Evolutionary conservation across 2,329 filamentous ascomycete genomes (phyloP).

Genomic region (Pyrenochaeta sp.): DNA sequence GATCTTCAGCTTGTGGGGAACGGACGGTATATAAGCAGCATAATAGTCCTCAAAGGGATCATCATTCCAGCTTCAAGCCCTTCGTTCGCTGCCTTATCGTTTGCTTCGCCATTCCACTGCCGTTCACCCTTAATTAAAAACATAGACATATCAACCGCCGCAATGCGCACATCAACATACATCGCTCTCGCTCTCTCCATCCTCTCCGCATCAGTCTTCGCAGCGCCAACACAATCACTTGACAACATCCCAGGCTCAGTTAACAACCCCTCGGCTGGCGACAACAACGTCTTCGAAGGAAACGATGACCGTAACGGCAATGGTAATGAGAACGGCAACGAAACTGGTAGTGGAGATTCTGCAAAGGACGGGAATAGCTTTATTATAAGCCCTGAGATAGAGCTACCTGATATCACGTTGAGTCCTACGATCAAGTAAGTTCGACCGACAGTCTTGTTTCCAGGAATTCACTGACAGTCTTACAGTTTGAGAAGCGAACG

Average conservation of each 20-base stretch:
- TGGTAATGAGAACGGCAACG: not conserved
- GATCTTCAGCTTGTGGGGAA: no score
- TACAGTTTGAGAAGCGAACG: not conserved
- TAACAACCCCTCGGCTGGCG: not conserved
- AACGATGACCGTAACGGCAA: not conserved
- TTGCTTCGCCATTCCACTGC: not conserved
- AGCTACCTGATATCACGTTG: not conserved
- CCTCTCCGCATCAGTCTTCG: slow-evolving; percentile 23
- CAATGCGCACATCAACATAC: slow-evolving; percentile 22
- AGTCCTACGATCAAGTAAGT: not conserved
- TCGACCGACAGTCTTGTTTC: not conserved
- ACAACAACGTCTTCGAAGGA: not conserved
- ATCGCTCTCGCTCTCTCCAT: slow-evolving; percentile 21
- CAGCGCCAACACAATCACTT: slow-evolving; percentile 24
- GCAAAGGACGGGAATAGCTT: not conserved
- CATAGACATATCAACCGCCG: slow-evolving; percentile 1
- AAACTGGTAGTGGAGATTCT: no score
- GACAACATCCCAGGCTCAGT: slow-evolving; percentile 13
- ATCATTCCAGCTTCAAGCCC: not conserved
- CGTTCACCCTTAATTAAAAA: not conserved
- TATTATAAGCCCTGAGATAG: not conserved
- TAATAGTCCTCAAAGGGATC: no score
- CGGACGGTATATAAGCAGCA: no score
- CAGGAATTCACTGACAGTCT: not conserved
- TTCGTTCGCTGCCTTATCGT: not conserved